A percentile compares a stretch with the other conserved stretches of the same genome.
These are phyloP conservation scores for Drosera spatulata DNA, from an alignment of 179 eudicot species.

Conservation along the genomic window DNA sequence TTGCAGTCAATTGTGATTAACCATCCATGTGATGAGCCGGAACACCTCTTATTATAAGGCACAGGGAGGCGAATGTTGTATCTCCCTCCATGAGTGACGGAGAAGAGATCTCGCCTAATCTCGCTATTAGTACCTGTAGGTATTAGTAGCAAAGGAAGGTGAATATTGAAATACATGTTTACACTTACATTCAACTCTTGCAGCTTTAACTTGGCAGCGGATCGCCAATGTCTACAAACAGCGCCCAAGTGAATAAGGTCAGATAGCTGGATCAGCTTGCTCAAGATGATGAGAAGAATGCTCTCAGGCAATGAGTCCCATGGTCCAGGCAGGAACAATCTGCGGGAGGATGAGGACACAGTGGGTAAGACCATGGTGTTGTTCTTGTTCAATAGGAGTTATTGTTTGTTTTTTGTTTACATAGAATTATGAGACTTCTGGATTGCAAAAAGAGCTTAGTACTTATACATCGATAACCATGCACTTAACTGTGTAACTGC, in stretches of 20 bases:
- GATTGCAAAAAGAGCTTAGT: too few relatives aligned
- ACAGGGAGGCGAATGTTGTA: slow-evolving; percentile 9
- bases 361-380: too few relatives aligned
- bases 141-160: slow-evolving; percentile 9
- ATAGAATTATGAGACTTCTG: too few relatives aligned
- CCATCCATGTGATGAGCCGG: slow-evolving; percentile 18
- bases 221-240: slow-evolving; percentile 10
- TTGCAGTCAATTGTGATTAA: slow-evolving; percentile 9
- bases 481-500: too few relatives aligned
- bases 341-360: neutral
- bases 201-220: slow-evolving; percentile 7
- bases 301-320: slow-evolving; percentile 9
- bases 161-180: slow-evolving; percentile 2
- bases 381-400: too few relatives aligned
- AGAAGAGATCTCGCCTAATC: neutral
- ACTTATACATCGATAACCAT: too few relatives aligned
- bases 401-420: too few relatives aligned
- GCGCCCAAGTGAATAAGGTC: slow-evolving; percentile 6
- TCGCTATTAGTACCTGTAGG: slow-evolving; percentile 3
- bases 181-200: slow-evolving; percentile 3
- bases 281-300: slow-evolving; percentile 7
- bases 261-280: slow-evolving; percentile 12
- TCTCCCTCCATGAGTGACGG: slow-evolving; percentile 2
- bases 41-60: slow-evolving; percentile 10
- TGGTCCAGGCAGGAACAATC: neutral